Conservation (phyloP, 345 rosid genomes). For the Salix brachista region DNA sequence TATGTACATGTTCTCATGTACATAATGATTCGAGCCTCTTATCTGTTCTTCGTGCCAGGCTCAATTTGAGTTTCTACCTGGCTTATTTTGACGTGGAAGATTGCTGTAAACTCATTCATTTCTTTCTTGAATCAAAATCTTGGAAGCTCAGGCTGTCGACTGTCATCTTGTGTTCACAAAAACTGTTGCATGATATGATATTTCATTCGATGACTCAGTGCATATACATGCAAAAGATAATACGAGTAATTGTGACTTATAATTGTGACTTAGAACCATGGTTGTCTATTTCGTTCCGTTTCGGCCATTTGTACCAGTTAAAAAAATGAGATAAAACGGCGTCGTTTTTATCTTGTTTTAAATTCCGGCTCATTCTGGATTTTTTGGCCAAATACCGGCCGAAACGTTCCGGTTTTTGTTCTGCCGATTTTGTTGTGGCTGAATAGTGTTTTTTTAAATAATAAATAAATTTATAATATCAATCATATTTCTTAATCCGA, state of each 20-base stretch:
- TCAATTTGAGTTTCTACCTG: neutral
- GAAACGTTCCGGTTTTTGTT: no score
- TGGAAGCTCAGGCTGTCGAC: neutral
- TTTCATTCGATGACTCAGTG: neutral
- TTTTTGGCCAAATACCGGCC: no score
- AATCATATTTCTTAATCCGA: no score
- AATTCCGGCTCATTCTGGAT: no score
- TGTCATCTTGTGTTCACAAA: neutral
- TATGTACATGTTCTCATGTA: neutral
- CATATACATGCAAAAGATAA: neutral
- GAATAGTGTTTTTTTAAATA: no score
- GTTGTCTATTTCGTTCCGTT: no score
- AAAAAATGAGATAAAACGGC: no score
- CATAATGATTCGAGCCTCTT: neutral
- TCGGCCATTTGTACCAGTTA: no score
- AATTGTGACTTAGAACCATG: neutral
- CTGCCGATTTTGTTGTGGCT: no score
- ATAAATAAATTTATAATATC: no score
- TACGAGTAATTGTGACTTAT: neutral
- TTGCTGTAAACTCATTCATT: neutral
- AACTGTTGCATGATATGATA: neutral
- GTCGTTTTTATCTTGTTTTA: no score
- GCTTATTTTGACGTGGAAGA: neutral
- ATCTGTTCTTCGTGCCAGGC: neutral
- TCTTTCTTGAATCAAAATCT: neutral